These are phyloP conservation scores for Lactifluus rugatus DNA, from an alignment of 768 basidiomycete species.

Conservation along the genomic window DNA sequence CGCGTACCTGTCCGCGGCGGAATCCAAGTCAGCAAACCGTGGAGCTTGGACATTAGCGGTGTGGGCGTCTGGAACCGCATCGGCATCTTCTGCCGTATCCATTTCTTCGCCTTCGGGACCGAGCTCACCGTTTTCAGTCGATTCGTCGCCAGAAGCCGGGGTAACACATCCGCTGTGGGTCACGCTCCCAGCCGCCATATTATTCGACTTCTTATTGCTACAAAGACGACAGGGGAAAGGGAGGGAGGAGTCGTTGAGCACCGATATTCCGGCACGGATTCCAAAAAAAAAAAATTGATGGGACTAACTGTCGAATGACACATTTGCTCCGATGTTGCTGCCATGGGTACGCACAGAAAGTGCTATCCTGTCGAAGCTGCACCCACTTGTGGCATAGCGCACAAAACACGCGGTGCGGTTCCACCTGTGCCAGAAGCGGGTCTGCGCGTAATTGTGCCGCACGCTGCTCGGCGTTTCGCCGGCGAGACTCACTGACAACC, in stretches of 20 bases:
- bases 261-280: not conserved
- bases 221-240: not conserved
- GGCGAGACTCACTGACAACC: conserved; percentile 45
- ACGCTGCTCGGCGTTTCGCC: conserved; percentile 72
- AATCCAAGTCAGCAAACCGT: conserved; percentile 49
- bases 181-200: conserved; percentile 6
- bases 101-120: conserved; percentile 21
- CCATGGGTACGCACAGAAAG: conserved; percentile 79
- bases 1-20: conserved; percentile 50
- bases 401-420: conserved; percentile 60
- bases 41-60: conserved; percentile 9
- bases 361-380: conserved; percentile 66
- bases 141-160: conserved; percentile 10
- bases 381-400: conserved; percentile 74
- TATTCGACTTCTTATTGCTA: conserved; percentile 23
- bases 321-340: conserved; percentile 70
- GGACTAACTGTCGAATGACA: conserved; percentile 55
- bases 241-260: not conserved
- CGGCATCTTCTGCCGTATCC: conserved; percentile 12
- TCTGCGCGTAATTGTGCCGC: conserved; percentile 63
- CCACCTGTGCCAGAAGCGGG: conserved; percentile 53
- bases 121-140: conserved; percentile 21
- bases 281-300: not conserved
- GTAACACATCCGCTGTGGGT: conserved; percentile 6
- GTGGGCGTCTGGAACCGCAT: conserved; percentile 8